phyloP scores from a whole-genome alignment of 208 protist genomes.

The Tritrichomonas musculus region DNA sequence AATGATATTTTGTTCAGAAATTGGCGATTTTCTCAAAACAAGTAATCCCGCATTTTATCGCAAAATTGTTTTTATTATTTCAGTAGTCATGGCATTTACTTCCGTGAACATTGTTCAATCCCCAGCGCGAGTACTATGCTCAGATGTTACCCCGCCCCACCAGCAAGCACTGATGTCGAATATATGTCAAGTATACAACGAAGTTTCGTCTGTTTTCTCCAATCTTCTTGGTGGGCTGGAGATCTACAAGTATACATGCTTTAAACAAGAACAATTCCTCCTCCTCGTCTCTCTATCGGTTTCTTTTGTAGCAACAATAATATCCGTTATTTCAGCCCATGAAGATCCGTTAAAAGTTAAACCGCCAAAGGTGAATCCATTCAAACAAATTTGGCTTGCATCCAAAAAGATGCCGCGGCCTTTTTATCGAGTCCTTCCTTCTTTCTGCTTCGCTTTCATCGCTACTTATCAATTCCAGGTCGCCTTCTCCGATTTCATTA shows the following conservation, averaged over 20 bases:
- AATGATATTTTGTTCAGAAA: background rate
- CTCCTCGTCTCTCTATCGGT: background rate
- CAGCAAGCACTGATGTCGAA: background rate
- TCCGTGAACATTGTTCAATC: background rate
- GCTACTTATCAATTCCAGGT: background rate
- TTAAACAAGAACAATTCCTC: background rate
- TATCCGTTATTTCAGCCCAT: background rate
- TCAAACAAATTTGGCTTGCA: background rate
- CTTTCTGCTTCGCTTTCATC: background rate
- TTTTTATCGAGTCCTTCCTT: background rate
- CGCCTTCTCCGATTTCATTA: background rate
- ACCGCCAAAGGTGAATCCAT: background rate
- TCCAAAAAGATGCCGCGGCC: background rate
- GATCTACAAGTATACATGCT: background rate
- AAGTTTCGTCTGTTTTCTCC: background rate
- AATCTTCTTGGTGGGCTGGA: background rate
- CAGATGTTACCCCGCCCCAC: background rate
- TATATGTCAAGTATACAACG: background rate
- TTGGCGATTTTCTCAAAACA: background rate
- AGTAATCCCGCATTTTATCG: background rate
- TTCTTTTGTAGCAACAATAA: background rate
- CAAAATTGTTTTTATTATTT: background rate
- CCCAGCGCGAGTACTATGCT: background rate
- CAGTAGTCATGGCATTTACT: background rate
- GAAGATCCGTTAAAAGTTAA: background rate